These are phyloP conservation scores for Metschnikowia similis DNA, from an alignment of 805 yeast genomes.

Conservation along the genomic window DNA sequence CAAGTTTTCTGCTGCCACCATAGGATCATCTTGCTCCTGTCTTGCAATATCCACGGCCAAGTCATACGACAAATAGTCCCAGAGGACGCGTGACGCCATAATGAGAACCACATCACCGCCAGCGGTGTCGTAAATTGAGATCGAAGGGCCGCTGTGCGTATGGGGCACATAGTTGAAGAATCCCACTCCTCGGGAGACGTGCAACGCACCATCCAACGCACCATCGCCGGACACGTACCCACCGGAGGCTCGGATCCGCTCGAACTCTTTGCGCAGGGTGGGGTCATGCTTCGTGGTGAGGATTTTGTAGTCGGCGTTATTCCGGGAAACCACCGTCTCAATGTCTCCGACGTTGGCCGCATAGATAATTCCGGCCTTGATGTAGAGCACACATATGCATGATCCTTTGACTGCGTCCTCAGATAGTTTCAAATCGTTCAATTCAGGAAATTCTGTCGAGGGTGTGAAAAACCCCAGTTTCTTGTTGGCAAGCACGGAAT, in stretches of 20 bases:
- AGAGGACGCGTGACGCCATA: slow-evolving; percentile 75
- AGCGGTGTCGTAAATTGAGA: slow-evolving; percentile 54
- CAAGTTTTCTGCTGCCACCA: slow-evolving; percentile 86
- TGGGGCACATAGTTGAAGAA: slow-evolving; percentile 83
- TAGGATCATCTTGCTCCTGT: slow-evolving; percentile 75
- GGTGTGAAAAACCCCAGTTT: slow-evolving; percentile 39
- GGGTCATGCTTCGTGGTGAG: slow-evolving; percentile 83
- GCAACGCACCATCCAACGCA: slow-evolving; percentile 74
- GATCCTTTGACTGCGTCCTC: slow-evolving; percentile 79
- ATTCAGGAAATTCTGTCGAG: slow-evolving; percentile 34
- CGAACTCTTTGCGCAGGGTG: slow-evolving; percentile 69
- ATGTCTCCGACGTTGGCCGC: slow-evolving; percentile 92
- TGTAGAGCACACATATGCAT: slow-evolving; percentile 75
- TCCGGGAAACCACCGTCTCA: slow-evolving; percentile 71
- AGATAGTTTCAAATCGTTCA: slow-evolving; percentile 49
- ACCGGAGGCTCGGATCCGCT: slow-evolving; percentile 84
- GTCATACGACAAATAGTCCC: slow-evolving; percentile 81
- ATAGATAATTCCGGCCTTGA: slow-evolving; percentile 64
- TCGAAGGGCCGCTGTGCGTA: slow-evolving; percentile 82
- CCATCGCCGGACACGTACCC: slow-evolving; percentile 87
- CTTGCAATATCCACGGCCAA: slow-evolving; percentile 88
- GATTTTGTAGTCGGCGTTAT: slow-evolving; percentile 74
- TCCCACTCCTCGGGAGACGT: slow-evolving; percentile 89
- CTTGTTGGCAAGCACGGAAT: slow-evolving; percentile 49
- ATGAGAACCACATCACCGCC: slow-evolving; percentile 80